Conservation (phyloP, 805 yeast genomes). For the Suhomyces tanzawaensis region DNA sequence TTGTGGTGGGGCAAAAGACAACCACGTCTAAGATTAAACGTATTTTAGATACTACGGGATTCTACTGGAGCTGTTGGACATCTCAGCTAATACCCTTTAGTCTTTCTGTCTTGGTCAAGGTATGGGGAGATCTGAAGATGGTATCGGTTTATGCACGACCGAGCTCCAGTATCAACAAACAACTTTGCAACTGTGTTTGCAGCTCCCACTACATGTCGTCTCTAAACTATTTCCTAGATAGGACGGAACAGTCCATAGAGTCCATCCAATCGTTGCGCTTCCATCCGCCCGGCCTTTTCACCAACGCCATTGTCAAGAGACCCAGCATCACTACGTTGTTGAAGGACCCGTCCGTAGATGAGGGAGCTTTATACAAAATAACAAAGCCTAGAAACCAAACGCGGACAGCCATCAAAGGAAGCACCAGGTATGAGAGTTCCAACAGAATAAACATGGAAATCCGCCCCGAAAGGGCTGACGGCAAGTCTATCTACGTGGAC, state of each 20-base stretch:
- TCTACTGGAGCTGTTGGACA: too few species aligned
- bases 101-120: too few species aligned
- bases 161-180: background rate
- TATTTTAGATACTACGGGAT: too few species aligned
- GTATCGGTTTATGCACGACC: background rate
- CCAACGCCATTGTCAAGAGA: slow-evolving; percentile 55
- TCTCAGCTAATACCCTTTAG: too few species aligned
- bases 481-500: slow-evolving; percentile 35
- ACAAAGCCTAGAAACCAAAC: slow-evolving; percentile 17
- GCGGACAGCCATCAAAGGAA: slow-evolving; percentile 1
- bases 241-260: slow-evolving; percentile 39
- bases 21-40: too few species aligned
- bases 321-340: slow-evolving; percentile 56
- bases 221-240: slow-evolving; percentile 23
- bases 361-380: slow-evolving; percentile 49
- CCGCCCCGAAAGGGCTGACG: slow-evolving; percentile 51
- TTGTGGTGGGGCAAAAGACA: too few species aligned
- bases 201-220: slow-evolving; percentile 16
- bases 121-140: background rate
- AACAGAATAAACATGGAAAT: slow-evolving; percentile 15
- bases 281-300: slow-evolving; percentile 58
- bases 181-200: background rate
- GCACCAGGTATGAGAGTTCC: background rate
- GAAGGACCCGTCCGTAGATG: slow-evolving; percentile 56
- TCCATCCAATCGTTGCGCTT: slow-evolving; percentile 46